Percentiles rank a stretch among this genome's conserved stretches.
Conservation (phyloP, 495 filamentous ascomycete genomes). For the Oidiodendron maius region DNA sequence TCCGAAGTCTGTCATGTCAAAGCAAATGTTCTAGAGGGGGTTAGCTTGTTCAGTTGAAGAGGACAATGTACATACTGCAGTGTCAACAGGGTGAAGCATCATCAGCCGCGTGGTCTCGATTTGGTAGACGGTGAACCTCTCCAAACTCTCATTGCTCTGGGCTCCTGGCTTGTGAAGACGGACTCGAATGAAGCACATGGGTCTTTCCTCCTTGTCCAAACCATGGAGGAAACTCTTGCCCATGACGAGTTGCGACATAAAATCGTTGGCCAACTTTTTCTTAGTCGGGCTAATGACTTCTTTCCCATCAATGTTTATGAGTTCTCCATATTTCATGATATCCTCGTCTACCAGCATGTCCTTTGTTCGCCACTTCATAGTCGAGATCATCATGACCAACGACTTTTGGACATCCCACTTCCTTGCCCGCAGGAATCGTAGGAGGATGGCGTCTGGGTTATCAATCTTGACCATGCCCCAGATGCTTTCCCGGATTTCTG, state of each 20-base stretch:
- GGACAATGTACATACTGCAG: conserved; percentile 61
- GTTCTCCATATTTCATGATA: conserved; percentile 77
- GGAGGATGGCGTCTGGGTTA: conserved; percentile 78
- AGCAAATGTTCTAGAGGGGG: conserved; percentile 64
- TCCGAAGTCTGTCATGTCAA: conserved; percentile 92
- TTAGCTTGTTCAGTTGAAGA: conserved; percentile 18
- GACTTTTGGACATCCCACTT: conserved; percentile 97
- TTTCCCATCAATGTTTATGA: conserved; percentile 51
- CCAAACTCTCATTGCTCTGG: conserved; percentile 72
- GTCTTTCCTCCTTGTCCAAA: conserved; percentile 74
- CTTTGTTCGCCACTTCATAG: conserved; percentile 80
- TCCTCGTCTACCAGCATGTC: conserved; percentile 85
- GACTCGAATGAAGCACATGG: conserved; percentile 82
- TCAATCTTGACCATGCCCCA: conserved; percentile 98
- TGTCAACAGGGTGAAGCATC: conserved; percentile 75
- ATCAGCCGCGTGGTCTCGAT: conserved; percentile 91
- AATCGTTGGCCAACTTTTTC: conserved; percentile 68
- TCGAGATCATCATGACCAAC: conserved; percentile 88
- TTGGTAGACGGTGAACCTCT: conserved; percentile 86
- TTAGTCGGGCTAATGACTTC: conserved; percentile 42
- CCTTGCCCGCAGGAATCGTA: conserved; percentile 85
- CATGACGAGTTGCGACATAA: conserved; percentile 75
- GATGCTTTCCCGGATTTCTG: conserved; percentile 73
- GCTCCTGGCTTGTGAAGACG: conserved; percentile 75
- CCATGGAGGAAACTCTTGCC: conserved; percentile 97